Conservation (phyloP, 2,329 filamentous ascomycete species). For the Verruconis gallopava region DNA sequence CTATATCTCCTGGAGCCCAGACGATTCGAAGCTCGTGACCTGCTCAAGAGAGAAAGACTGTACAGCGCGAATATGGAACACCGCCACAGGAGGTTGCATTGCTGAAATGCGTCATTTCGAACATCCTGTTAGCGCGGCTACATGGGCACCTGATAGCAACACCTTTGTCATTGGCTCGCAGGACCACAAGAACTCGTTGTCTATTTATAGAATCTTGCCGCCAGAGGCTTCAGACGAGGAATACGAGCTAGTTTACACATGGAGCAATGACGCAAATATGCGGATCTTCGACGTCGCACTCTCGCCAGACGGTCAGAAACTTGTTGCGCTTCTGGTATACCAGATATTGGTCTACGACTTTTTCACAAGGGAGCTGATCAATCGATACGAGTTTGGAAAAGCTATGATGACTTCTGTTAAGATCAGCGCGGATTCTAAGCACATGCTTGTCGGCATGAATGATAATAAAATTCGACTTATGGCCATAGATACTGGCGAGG, state of each 20-base stretch:
- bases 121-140: slow-evolving; percentile 78
- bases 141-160: slow-evolving; percentile 71
- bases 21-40: slow-evolving; percentile 73
- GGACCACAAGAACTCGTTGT: slow-evolving; percentile 23
- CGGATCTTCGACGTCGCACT: slow-evolving; percentile 77
- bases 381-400: slow-evolving; percentile 56
- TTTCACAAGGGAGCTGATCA: slow-evolving; percentile 58
- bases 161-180: slow-evolving; percentile 54
- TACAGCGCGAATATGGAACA: slow-evolving; percentile 63
- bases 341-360: slow-evolving; percentile 76
- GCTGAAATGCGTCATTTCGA: slow-evolving; percentile 52
- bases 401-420: slow-evolving; percentile 63
- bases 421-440: slow-evolving; percentile 68
- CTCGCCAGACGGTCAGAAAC: slow-evolving; percentile 62
- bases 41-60: slow-evolving; percentile 57
- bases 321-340: slow-evolving; percentile 63
- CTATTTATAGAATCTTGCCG: slow-evolving; percentile 37
- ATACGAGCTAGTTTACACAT: slow-evolving; percentile 44
- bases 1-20: slow-evolving; percentile 81
- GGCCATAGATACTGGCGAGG: slow-evolving; percentile 57
- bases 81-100: slow-evolving; percentile 32
- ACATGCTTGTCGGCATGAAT: slow-evolving; percentile 70
- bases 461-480: slow-evolving; percentile 68
- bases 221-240: slow-evolving; percentile 33
- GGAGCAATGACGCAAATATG: slow-evolving; percentile 37